phyloP scores from a whole-genome alignment of 2,329 filamentous ascomycete species.

The Apiospora arundinis region DNA sequence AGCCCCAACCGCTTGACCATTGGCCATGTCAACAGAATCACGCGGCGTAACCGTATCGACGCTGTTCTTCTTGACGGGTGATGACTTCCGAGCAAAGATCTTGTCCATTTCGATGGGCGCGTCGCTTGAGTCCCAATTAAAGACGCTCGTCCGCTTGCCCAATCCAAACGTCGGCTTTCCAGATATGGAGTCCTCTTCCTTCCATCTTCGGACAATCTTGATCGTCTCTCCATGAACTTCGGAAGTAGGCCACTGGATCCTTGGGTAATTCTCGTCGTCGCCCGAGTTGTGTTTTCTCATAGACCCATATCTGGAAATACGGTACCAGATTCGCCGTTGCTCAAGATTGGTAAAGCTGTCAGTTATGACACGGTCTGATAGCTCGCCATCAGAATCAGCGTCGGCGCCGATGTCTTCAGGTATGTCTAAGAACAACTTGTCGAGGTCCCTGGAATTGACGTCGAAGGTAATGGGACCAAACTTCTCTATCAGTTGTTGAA shows the following conservation, averaged over 20 bases:
- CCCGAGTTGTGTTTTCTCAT: conserved; percentile 62
- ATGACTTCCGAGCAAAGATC: conserved; percentile 47
- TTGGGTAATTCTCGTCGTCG: conserved; percentile 65
- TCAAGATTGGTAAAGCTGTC: conserved; percentile 62
- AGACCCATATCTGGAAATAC: conserved; percentile 65
- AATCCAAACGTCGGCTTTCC: conserved; percentile 56
- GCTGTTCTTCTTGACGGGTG: conserved; percentile 27
- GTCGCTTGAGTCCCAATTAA: conserved; percentile 66
- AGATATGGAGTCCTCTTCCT: conserved; percentile 67
- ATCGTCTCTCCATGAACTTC: conserved; percentile 59
- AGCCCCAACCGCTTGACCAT: neutral
- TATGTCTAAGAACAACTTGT: conserved; percentile 42
- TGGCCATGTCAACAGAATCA: conserved; percentile 27
- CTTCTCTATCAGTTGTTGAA: conserved; percentile 36
- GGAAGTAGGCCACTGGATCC: conserved; percentile 64
- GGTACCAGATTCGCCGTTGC: conserved; percentile 70
- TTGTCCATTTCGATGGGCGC: conserved; percentile 56
- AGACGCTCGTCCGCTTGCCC: conserved; percentile 54
- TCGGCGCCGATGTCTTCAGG: conserved; percentile 20
- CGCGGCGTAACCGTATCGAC: conserved; percentile 35
- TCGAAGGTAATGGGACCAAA: conserved; percentile 38
- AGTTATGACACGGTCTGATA: conserved; percentile 54
- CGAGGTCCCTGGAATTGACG: conserved; percentile 31
- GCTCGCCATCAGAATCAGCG: conserved; percentile 31
- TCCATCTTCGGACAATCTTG: conserved; percentile 68